Evolutionary conservation across 352 stramenopile genomes (phyloP).

Genomic region (Pythium sukuiense): DNA sequence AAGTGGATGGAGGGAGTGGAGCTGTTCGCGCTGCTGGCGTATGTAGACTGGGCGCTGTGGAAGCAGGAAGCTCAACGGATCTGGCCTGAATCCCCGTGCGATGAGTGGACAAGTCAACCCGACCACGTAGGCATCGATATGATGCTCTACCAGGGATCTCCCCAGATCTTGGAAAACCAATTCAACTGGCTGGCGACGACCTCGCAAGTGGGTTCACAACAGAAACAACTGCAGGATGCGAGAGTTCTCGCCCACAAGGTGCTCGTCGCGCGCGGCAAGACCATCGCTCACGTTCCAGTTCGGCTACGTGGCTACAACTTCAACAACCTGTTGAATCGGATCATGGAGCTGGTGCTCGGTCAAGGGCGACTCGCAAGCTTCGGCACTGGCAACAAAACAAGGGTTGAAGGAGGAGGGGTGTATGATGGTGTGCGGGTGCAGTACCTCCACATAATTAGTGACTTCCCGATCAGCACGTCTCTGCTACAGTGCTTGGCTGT

Average conservation of each 20-base stretch:
- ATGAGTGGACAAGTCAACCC: not conserved
- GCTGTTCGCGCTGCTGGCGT: not conserved
- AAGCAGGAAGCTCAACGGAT: not conserved
- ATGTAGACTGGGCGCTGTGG: not conserved
- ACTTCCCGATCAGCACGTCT: not conserved
- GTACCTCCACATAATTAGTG: not conserved
- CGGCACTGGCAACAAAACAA: not conserved
- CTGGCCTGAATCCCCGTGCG: not conserved
- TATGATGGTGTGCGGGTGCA: not conserved
- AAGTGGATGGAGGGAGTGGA: not conserved
- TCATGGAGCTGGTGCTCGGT: not conserved
- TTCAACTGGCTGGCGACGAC: not conserved
- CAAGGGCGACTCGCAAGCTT: not conserved
- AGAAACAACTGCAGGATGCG: not conserved
- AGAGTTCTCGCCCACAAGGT: not conserved
- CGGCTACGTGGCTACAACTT: not conserved
- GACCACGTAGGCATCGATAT: not conserved
- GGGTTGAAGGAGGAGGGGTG: not conserved
- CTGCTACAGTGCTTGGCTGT: not conserved
- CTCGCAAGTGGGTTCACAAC: not conserved
- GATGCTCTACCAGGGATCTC: not conserved
- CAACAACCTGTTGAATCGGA: not conserved
- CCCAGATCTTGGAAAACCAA: not conserved
- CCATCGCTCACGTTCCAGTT: not conserved
- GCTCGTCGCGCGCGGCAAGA: not conserved